Percentiles rank a stretch among this genome's conserved stretches.
Evolutionary conservation across 176 grass and related monocot genomes (phyloP).

Genomic region (Carex scoparia): DNA sequence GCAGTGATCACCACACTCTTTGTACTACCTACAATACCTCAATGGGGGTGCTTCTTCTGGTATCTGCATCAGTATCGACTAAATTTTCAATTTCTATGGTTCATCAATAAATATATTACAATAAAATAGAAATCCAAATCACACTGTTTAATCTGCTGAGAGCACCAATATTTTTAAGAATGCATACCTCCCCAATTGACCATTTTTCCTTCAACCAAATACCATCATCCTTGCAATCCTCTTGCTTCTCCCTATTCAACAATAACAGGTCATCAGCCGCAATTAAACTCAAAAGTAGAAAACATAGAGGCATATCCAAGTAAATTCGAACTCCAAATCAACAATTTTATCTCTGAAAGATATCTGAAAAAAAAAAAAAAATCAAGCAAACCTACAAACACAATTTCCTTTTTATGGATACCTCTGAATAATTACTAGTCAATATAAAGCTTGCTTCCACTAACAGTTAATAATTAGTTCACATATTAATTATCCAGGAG

Average conservation of each 20-base stretch:
- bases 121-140: constrained; percentile 3
- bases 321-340: neutral
- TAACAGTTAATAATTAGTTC: neutral
- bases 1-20: neutral
- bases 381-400: neutral
- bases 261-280: neutral
- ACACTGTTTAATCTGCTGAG: neutral
- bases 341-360: neutral
- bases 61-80: constrained; percentile 1
- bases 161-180: neutral
- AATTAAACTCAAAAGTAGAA: neutral
- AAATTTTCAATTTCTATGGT: neutral
- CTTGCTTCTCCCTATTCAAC: constrained; percentile 39
- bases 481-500: neutral
- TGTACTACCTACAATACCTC: neutral
- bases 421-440: neutral
- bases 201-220: constrained; percentile 89
- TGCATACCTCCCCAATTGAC: constrained; percentile 71
- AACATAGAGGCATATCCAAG: neutral
- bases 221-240: constrained; percentile 50
- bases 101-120: neutral
- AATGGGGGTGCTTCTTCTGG: constrained; percentile 18
- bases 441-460: neutral
- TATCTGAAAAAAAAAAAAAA: neutral
- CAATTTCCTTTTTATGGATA: neutral